Percentiles rank a stretch among this genome's conserved stretches.
phyloP scores from a whole-genome alignment of 2,329 filamentous ascomycete species.

The Clonostachys rosea region DNA sequence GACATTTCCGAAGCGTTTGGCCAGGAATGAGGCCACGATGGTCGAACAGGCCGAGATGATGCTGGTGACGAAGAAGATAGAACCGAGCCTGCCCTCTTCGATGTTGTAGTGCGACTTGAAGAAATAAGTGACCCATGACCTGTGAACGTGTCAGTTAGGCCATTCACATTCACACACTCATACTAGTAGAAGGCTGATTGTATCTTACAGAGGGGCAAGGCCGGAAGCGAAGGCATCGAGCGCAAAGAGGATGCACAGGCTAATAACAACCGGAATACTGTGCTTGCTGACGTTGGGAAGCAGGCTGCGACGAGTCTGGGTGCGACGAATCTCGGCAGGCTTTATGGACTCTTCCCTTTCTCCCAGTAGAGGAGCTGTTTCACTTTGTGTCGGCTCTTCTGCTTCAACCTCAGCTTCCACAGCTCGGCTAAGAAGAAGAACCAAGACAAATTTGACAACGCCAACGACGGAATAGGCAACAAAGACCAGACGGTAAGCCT shows the following conservation, averaged over 20 bases:
- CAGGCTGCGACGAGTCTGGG: neutral
- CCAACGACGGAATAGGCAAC: slow-evolving; percentile 52
- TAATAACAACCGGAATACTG: slow-evolving; percentile 47
- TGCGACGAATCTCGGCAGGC: no score
- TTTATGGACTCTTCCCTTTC: no score
- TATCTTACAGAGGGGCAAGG: slow-evolving; percentile 55
- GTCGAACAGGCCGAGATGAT: slow-evolving; percentile 46
- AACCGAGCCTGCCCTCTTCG: slow-evolving; percentile 43
- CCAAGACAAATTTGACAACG: slow-evolving; percentile 48
- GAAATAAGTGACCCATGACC: slow-evolving; percentile 55
- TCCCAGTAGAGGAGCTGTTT: slow-evolving; percentile 17
- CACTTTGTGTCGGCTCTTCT: slow-evolving; percentile 1
- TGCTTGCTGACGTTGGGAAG: slow-evolving; percentile 53
- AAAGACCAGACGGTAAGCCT: slow-evolving; percentile 52
- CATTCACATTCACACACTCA: neutral
- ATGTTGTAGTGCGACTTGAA: slow-evolving; percentile 44
- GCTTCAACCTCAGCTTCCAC: slow-evolving; percentile 29
- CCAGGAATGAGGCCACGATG: slow-evolving; percentile 47
- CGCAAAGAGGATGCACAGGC: slow-evolving; percentile 63
- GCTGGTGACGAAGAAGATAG: slow-evolving; percentile 49
- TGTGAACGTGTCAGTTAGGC: slow-evolving; percentile 28
- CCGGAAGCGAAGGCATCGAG: slow-evolving; percentile 69
- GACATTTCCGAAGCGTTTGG: slow-evolving; percentile 55
- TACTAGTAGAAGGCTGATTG: neutral
- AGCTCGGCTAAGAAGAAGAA: slow-evolving; percentile 39